phyloP scores from a whole-genome alignment of 2,329 filamentous ascomycete genomes.

The Colletotrichum aenigma region DNA sequence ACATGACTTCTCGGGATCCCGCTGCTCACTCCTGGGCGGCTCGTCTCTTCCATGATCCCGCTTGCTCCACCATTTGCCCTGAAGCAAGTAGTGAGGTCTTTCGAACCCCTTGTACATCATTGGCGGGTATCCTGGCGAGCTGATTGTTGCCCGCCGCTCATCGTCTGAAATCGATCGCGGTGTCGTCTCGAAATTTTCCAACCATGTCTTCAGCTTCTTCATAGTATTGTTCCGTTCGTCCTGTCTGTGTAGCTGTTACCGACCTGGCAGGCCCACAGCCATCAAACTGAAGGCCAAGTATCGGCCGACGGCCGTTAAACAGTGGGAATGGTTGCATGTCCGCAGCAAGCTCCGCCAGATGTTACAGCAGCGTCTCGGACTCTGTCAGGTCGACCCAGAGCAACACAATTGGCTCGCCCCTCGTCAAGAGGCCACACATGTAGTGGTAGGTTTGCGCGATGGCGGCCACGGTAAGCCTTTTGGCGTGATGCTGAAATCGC shows the following conservation, averaged over 20 bases:
- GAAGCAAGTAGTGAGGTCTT: constrained; percentile 18
- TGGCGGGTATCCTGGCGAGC: constrained; percentile 18
- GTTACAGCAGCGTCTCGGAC: constrained; percentile 31
- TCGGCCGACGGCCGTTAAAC: constrained; percentile 28
- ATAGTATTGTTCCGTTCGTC: constrained; percentile 21
- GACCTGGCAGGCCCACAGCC: constrained; percentile 23
- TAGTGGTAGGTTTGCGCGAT: constrained; percentile 54
- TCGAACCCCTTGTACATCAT: constrained; percentile 23
- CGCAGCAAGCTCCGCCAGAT: constrained; percentile 30
- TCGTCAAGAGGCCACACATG: constrained; percentile 50
- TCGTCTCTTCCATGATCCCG: neutral
- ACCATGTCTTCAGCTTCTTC: constrained; percentile 19
- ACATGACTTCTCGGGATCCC: neutral
- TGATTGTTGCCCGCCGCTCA: constrained; percentile 15
- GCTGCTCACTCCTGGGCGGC: neutral
- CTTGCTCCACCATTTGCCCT: neutral
- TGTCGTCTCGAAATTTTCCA: constrained; percentile 27
- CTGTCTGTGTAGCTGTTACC: constrained; percentile 15
- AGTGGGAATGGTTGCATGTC: constrained; percentile 24
- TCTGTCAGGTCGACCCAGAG: constrained; percentile 37
- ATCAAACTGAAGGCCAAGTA: constrained; percentile 32
- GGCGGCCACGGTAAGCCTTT: constrained; percentile 42
- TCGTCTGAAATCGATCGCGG: constrained; percentile 23
- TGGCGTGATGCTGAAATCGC: constrained; percentile 36
- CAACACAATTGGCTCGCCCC: constrained; percentile 46